Percentiles rank a stretch among this genome's conserved stretches.
Conservation (phyloP, 495 filamentous ascomycete genomes). For the Jackrogersella multiformis region DNA sequence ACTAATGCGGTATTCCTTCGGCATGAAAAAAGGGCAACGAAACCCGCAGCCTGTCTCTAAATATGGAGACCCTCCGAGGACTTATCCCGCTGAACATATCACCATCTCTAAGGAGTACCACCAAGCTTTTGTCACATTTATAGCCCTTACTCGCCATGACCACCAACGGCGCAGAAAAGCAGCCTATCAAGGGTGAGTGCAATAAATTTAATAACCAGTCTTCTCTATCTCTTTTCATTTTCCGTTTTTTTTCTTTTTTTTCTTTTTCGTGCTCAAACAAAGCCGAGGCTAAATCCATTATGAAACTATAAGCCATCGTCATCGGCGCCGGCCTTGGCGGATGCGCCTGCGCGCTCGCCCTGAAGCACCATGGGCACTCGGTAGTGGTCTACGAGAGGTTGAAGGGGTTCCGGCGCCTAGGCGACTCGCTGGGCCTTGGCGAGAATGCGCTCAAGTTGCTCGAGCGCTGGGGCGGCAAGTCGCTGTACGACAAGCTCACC, state of each 20-base stretch:
- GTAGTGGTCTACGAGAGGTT: conserved; percentile 63
- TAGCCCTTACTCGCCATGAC: conserved; percentile 16
- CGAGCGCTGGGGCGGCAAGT: conserved; percentile 55
- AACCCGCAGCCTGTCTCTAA: conserved; percentile 6
- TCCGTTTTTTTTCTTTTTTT: not conserved
- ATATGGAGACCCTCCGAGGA: conserved; percentile 8
- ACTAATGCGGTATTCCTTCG: conserved; percentile 15
- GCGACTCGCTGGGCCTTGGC: conserved; percentile 61
- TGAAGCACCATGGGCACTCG: conserved; percentile 61
- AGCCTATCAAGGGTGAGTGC: conserved; percentile 40
- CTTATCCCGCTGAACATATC: not conserved
- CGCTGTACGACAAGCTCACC: conserved; percentile 54
- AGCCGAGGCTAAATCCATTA: conserved; percentile 10
- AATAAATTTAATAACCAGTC: not conserved
- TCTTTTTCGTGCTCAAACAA: too few species aligned
- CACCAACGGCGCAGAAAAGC: conserved; percentile 15
- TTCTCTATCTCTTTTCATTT: not conserved
- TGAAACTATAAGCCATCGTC: conserved; percentile 55
- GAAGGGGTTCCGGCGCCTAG: conserved; percentile 58
- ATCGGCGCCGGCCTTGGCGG: conserved; percentile 65
- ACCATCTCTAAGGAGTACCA: conserved; percentile 1
- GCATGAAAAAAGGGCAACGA: not conserved
- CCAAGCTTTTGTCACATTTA: not conserved
- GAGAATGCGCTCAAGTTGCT: conserved; percentile 63
- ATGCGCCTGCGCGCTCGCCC: conserved; percentile 61